A percentile compares a stretch with the other conserved stretches of the same genome.
Conservation (phyloP, 139 green algal species). For the Micractinium conductrix region DNA sequence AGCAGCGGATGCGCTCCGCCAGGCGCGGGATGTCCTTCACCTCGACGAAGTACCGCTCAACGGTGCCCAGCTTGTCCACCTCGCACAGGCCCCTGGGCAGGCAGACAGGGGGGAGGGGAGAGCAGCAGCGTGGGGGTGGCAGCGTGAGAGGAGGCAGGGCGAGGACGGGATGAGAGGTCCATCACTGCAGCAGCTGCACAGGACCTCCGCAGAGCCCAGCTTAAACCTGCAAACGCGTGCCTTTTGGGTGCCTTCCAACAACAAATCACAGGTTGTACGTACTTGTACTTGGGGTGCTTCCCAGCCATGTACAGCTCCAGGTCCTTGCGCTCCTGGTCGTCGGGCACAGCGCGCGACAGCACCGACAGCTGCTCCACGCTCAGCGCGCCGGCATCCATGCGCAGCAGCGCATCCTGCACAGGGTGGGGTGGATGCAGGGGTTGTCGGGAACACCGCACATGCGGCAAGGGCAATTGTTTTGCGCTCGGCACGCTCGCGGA, state of each 20-base stretch:
- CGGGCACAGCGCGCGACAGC: slow-evolving; percentile 67
- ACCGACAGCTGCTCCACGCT: slow-evolving; percentile 71
- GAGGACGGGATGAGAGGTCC: not conserved
- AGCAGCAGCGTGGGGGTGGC: not conserved
- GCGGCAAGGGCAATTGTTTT: too few species aligned
- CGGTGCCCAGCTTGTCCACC: slow-evolving; percentile 66
- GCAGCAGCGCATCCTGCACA: slow-evolving; percentile 60
- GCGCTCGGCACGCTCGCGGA: too few species aligned
- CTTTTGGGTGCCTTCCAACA: not conserved
- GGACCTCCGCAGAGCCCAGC: too few species aligned
- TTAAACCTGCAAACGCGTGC: too few species aligned
- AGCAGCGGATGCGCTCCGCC: slow-evolving; percentile 66
- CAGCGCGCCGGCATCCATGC: slow-evolving; percentile 70
- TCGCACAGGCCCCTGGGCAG: slow-evolving; percentile 47
- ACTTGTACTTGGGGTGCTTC: slow-evolving; percentile 63
- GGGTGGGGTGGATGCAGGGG: too few species aligned
- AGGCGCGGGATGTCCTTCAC: slow-evolving; percentile 81
- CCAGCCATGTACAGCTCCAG: slow-evolving; percentile 67
- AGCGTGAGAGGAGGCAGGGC: not conserved
- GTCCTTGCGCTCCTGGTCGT: slow-evolving; percentile 63
- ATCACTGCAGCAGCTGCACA: not conserved
- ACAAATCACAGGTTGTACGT: not conserved
- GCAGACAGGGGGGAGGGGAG: not conserved
- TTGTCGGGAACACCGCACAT: too few species aligned
- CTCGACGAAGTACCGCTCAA: slow-evolving; percentile 86